Evolutionary conservation across 164 flowering plant species (phyloP).

Genomic region (Paratinospora sagittata): DNA sequence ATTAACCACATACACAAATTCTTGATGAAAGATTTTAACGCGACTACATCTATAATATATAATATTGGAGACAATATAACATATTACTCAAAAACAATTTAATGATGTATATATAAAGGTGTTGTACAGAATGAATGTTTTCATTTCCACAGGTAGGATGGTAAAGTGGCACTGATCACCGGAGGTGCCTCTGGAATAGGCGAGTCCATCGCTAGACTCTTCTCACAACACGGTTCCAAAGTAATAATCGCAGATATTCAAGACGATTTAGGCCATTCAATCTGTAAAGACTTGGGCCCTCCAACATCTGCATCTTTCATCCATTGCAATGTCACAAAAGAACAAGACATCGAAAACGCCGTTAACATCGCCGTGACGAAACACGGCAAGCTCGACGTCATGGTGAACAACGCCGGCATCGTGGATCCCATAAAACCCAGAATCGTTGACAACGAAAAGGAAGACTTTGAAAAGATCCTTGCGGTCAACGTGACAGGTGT

Average conservation of each 20-base stretch:
- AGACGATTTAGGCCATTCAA: constrained; percentile 8
- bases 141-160: constrained; percentile 11
- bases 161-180: constrained; percentile 12
- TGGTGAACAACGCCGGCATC: constrained; percentile 40
- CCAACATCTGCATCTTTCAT: not conserved
- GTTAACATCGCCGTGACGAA: constrained; percentile 14
- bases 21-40: too few species aligned
- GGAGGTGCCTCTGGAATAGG: constrained; percentile 16
- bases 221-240: constrained; percentile 10
- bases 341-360: constrained; percentile 8
- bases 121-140: too few species aligned
- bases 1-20: too few species aligned
- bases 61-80: too few species aligned
- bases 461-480: constrained; percentile 22
- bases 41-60: too few species aligned
- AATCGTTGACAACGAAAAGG: constrained; percentile 11
- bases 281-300: constrained; percentile 6
- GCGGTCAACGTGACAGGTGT: constrained; percentile 24
- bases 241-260: constrained; percentile 9
- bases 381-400: constrained; percentile 34
- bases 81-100: too few species aligned
- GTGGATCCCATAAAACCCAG: not conserved
- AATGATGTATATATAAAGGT: too few species aligned
- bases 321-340: constrained; percentile 12
- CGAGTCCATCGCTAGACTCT: not conserved